A percentile compares a stretch with the other conserved stretches of the same genome.
Conservation (phyloP, 2,329 filamentous ascomycete species). For the Septoria linicola region DNA sequence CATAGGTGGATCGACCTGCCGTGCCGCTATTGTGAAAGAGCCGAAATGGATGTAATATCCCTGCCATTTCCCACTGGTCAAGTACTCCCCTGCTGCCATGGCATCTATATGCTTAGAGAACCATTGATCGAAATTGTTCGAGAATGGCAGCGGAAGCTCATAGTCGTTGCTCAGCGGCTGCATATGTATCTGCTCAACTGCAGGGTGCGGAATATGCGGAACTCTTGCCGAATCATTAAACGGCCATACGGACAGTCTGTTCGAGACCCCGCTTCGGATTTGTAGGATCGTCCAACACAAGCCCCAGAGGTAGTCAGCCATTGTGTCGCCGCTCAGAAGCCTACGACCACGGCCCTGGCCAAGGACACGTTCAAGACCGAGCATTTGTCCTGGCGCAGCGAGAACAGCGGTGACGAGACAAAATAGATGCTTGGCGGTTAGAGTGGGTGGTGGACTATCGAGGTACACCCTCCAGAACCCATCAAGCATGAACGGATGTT, state of each 20-base stretch:
- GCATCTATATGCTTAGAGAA: conserved; percentile 4
- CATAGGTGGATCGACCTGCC: conserved; percentile 18
- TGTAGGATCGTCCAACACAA: conserved; percentile 9
- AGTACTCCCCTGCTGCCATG: conserved; percentile 2
- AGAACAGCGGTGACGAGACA: conserved; percentile 14
- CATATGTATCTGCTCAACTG: not conserved
- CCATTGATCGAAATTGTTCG: conserved; percentile 11
- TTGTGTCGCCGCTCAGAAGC: not conserved
- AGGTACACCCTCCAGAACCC: conserved; percentile 6
- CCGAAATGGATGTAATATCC: conserved; percentile 16
- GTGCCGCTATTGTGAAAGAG: conserved; percentile 4
- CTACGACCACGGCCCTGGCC: not conserved
- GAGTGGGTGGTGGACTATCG: not conserved
- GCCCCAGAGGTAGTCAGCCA: conserved; percentile 9
- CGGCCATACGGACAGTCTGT: conserved; percentile 5
- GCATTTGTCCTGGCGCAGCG: conserved; percentile 2
- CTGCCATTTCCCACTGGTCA: conserved; percentile 15
- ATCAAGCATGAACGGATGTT: conserved; percentile 16
- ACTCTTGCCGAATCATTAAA: conserved; percentile 10
- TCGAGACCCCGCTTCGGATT: conserved; percentile 2
- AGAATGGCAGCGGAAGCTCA: conserved; percentile 9
- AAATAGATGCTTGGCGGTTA: conserved; percentile 6
- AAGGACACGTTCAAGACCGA: not conserved
- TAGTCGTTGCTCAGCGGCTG: conserved; percentile 1
- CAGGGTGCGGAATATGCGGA: conserved; percentile 6